phyloP scores from a whole-genome alignment of 2,329 filamentous ascomycete species.

The Cytospora paraplurivora region DNA sequence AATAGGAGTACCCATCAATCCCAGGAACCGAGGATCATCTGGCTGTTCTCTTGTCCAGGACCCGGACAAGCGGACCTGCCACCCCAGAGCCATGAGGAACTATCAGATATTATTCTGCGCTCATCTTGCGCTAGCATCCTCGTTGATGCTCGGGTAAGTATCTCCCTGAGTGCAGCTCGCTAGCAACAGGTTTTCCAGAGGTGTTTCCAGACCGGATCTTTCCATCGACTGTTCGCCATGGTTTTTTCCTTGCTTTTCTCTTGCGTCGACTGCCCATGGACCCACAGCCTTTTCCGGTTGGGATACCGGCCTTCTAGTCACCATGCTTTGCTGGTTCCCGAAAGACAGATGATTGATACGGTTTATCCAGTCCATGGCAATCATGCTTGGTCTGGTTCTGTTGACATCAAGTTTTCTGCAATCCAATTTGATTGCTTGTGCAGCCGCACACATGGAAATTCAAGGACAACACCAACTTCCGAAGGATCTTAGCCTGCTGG shows the following conservation, averaged over 20 bases:
- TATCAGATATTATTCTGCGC: not conserved
- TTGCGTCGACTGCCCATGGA: conserved; percentile 5
- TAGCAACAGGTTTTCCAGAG: conserved; percentile 21
- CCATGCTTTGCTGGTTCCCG: not conserved
- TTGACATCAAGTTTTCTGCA: not conserved
- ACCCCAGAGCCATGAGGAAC: not conserved
- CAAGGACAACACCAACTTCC: not conserved
- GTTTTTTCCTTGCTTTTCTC: conserved; percentile 5
- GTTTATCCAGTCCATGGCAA: not conserved
- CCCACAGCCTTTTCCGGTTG: not conserved
- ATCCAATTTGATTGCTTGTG: conserved; percentile 27
- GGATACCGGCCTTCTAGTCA: not conserved
- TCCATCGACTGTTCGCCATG: not conserved
- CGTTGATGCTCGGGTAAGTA: conserved; percentile 20
- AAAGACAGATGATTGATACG: not conserved
- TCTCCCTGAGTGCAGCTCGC: conserved; percentile 10
- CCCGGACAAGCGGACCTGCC: not conserved
- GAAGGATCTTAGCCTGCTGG: not conserved
- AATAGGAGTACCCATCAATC: not conserved
- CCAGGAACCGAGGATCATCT: not conserved
- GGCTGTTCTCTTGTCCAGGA: not conserved
- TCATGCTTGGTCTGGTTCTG: conserved; percentile 9
- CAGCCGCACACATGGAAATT: conserved; percentile 23
- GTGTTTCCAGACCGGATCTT: not conserved
- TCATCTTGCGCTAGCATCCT: not conserved